phyloP scores from a whole-genome alignment of 306 rosid species.

The Sophora flavescens region DNA sequence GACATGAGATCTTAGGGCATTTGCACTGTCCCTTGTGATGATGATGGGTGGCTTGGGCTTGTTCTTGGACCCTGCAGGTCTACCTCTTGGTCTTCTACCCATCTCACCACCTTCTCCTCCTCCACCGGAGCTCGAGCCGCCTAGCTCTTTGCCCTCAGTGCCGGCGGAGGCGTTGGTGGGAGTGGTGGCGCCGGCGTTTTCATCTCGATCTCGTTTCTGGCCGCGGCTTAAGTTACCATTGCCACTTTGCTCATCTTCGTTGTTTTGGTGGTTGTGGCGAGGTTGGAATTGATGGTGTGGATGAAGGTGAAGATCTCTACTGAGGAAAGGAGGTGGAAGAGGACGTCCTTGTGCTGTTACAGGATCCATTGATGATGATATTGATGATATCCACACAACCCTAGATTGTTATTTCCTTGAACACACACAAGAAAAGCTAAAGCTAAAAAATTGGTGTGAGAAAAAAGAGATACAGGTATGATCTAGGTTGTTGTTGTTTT shows the following conservation, averaged over 20 bases:
- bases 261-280: constrained; percentile 56
- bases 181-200: constrained; percentile 31
- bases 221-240: constrained; percentile 55
- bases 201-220: constrained; percentile 72
- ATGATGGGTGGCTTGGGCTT: constrained; percentile 94
- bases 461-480: neutral
- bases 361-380: constrained; percentile 66
- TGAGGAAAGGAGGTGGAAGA: constrained; percentile 83
- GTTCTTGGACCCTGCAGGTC: constrained; percentile 91
- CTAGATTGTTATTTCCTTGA: constrained; percentile 20
- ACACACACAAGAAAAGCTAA: neutral
- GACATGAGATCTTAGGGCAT: constrained; percentile 88
- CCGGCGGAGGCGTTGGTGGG: neutral
- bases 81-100: constrained; percentile 76
- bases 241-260: constrained; percentile 67
- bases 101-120: constrained; percentile 56
- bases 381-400: constrained; percentile 19
- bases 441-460: constrained; percentile 29
- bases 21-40: constrained; percentile 90
- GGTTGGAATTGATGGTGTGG: constrained; percentile 74
- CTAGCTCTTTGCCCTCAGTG: constrained; percentile 51
- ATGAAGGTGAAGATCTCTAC: constrained; percentile 83
- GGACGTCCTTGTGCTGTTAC: constrained; percentile 86
- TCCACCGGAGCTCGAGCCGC: constrained; percentile 37
- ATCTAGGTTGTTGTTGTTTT: constrained; percentile 36